These are phyloP conservation scores for Adansonia grandidieri DNA, from an alignment of 441 rosid genomes.

Conservation along the genomic window DNA sequence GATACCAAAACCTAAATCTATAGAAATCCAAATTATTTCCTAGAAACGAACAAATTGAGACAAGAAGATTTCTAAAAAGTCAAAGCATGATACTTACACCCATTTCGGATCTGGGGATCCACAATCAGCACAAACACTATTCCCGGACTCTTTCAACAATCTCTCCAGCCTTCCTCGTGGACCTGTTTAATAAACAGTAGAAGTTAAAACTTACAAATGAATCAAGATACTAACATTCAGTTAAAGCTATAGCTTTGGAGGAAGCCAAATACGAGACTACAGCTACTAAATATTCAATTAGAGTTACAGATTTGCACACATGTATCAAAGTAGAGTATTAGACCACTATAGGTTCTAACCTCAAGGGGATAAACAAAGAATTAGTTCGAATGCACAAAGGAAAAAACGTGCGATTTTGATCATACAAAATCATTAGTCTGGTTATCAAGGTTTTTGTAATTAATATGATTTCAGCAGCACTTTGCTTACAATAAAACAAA, in stretches of 20 bases:
- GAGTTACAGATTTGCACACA: background rate
- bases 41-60: background rate
- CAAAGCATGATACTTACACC: conserved; percentile 70
- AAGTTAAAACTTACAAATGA: background rate
- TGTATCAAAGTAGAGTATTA: background rate
- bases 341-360: background rate
- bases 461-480: background rate
- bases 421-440: background rate
- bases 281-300: background rate
- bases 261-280: background rate
- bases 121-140: conserved; percentile 88
- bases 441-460: background rate
- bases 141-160: conserved; percentile 57
- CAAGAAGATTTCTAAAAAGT: background rate
- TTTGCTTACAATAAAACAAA: background rate
- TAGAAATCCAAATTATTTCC: conserved; percentile 11
- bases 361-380: conserved; percentile 5
- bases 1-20: background rate
- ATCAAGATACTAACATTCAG: background rate
- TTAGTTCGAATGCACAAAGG: conserved; percentile 5
- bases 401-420: background rate
- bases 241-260: background rate
- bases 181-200: conserved; percentile 45
- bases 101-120: conserved; percentile 97
- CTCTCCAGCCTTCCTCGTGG: conserved; percentile 65